phyloP scores from a whole-genome alignment of 2,329 filamentous ascomycete genomes.

The Aspergillus caelatus region DNA sequence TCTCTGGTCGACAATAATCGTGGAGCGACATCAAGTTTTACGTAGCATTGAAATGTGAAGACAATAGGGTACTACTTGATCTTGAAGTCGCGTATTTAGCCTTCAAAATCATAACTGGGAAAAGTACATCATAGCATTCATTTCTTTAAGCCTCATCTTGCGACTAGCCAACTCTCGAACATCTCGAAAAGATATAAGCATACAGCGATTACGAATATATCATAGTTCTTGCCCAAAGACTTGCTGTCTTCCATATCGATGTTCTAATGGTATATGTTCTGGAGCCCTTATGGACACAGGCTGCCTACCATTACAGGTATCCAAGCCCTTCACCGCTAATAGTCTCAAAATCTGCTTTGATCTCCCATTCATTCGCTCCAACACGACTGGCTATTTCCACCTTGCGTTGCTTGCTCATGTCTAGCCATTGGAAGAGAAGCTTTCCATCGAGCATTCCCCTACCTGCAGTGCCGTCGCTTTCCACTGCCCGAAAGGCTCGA shows the following conservation, averaged over 20 bases:
- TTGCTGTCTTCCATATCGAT: background rate
- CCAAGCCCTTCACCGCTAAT: constrained; percentile 66
- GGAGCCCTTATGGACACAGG: background rate
- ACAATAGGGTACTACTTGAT: background rate
- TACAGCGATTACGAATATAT: background rate
- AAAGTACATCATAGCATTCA: background rate
- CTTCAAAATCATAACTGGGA: background rate
- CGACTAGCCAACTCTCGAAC: background rate
- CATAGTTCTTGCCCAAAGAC: background rate
- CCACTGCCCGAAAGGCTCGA: constrained; percentile 69
- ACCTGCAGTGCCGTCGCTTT: constrained; percentile 53
- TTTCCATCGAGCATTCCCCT: constrained; percentile 76
- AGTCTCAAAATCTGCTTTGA: constrained; percentile 70
- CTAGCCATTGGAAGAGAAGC: constrained; percentile 73
- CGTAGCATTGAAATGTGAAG: background rate
- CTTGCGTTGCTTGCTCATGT: constrained; percentile 71
- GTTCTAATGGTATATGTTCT: background rate
- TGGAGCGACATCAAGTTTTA: background rate
- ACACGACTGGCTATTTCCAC: constrained; percentile 74
- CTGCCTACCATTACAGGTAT: constrained; percentile 34
- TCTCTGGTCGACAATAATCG: background rate
- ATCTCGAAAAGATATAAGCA: background rate
- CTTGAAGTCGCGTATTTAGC: background rate
- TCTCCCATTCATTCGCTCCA: constrained; percentile 67
- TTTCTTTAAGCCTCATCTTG: background rate